Evolutionary conservation across 306 rosid species (phyloP), one percentile per base, ranked within the genome.

Genomic region (Cucurbita argyrosperma): DNA sequence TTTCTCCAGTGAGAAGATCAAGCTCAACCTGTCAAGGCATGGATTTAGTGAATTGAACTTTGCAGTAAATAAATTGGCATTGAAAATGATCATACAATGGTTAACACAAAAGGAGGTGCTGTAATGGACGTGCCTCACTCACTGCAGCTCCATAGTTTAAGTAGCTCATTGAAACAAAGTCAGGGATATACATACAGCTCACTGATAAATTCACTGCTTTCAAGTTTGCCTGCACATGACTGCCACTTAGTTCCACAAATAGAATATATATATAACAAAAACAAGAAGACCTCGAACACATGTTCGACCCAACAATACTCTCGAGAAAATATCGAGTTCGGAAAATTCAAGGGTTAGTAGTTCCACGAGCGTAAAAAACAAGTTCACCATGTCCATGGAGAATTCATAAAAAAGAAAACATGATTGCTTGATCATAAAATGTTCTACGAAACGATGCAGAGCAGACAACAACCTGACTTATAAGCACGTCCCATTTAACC

Each of bases 91-190:
- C 40, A 16, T 39, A 14, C 76, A 54, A 23, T 42, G 57, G 69
- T 52, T n/a, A 18, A 35, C 12, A 76, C 9, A 50, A n/a, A 73
- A 51, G 40, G 72, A 39, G 50, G 66, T 26, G 11, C 13, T 35
- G 19, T 15, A 71, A n/a, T 9, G 77, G 7, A 79, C 86, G 75
- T 71, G 80, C 98, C 97, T 94, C 97, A 49, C 97, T 90, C 78
- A 88, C 87, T 74, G 98, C 98, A n/a, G 89, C 96, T 50, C 97
- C 98, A 76, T 87, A 90, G 80, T 85, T 94, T 54, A 88, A 79
- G 87, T 94, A 94, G 26, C 6, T 49, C 76, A 3, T 43, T 59
- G 92, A 83, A 76, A 74, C 9, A 72, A 53, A 53, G 53, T 77
- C 79, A 26, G 97, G 92, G 19, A 74, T 87, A 55, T 56, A 94